These are phyloP conservation scores for Penicillium frequentans DNA, from an alignment of 2,329 filamentous ascomycete species.

Conservation along the genomic window DNA sequence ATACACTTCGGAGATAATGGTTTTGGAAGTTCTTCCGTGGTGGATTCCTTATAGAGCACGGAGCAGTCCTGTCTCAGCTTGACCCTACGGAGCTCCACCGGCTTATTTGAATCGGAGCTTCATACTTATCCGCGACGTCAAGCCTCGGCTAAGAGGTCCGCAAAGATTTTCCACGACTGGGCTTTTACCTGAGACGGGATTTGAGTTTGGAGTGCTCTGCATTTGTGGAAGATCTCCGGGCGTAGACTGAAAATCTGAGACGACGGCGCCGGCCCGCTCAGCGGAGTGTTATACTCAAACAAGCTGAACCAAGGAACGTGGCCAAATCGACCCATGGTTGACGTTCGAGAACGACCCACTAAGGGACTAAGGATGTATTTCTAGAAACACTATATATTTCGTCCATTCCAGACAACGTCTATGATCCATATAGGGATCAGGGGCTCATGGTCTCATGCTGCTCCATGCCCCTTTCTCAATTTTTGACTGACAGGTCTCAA, in stretches of 20 bases:
- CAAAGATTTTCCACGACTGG: conserved; percentile 16
- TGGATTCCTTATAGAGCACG: conserved; percentile 18
- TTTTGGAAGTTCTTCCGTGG: conserved; percentile 6
- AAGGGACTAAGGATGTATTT: not conserved
- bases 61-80: conserved; percentile 19
- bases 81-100: conserved; percentile 3
- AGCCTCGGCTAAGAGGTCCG: not conserved
- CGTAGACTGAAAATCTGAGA: conserved; percentile 8
- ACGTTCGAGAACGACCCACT: not conserved
- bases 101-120: not conserved
- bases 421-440: not conserved
- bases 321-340: not conserved
- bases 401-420: not conserved
- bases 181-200: not conserved
- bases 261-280: conserved; percentile 5
- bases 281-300: not conserved
- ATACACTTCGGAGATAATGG: not conserved
- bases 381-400: not conserved
- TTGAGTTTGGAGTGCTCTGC: not conserved
- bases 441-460: not conserved
- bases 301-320: not conserved
- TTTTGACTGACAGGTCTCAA: not conserved
- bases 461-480: not conserved
- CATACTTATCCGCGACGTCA: not conserved
- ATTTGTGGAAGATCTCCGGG: conserved; percentile 14